These are phyloP conservation scores for Penicillium maclennaniae DNA, from an alignment of 495 filamentous ascomycete genomes.

Conservation along the genomic window DNA sequence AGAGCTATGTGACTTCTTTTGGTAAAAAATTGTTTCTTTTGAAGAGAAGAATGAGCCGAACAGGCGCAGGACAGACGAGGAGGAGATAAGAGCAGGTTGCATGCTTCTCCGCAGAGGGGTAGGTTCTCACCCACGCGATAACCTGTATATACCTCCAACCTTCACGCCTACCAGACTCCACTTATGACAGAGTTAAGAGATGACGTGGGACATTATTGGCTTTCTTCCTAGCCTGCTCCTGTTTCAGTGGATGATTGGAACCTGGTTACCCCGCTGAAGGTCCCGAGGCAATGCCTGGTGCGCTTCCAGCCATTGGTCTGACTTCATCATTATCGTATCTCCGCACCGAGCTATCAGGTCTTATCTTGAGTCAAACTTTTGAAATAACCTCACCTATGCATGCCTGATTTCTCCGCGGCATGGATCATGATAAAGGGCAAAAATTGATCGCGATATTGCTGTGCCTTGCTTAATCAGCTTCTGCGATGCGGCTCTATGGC, in stretches of 20 bases:
- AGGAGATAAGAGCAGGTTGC: slow-evolving; percentile 3
- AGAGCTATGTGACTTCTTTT: not conserved
- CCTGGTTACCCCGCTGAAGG: not conserved
- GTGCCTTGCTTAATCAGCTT: not conserved
- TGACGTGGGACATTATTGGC: not conserved
- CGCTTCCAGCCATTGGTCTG: not conserved
- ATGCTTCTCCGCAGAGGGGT: slow-evolving; percentile 11
- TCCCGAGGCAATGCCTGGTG: no score
- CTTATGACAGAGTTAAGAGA: not conserved
- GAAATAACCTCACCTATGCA: not conserved
- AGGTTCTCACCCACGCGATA: not conserved
- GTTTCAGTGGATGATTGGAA: not conserved
- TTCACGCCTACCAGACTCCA: not conserved
- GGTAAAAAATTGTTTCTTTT: not conserved
- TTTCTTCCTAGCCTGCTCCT: not conserved
- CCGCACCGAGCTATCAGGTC: not conserved
- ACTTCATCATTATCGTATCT: not conserved
- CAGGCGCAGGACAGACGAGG: not conserved
- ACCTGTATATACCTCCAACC: not conserved
- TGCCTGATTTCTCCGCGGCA: not conserved
- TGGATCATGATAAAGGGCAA: not conserved
- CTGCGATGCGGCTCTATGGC: not conserved
- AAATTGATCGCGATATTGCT: not conserved
- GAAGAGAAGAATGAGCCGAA: not conserved
- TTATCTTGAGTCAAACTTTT: not conserved